Evolutionary conservation across 1,139 yeast species (phyloP).

Genomic region (Zygoascus hellenicus): DNA sequence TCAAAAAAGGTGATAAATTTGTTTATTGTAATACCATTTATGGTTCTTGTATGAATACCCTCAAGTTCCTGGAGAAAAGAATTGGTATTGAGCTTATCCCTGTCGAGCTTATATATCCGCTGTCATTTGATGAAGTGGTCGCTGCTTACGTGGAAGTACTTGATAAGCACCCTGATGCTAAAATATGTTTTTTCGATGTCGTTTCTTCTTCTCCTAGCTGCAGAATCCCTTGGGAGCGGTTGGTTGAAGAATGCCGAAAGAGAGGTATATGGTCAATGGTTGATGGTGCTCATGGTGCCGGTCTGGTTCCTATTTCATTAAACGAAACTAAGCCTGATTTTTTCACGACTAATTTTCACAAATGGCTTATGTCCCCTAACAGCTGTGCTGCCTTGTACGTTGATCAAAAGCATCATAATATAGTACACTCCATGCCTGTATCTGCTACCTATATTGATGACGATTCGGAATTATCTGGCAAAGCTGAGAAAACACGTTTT

Average conservation of each 20-base stretch:
- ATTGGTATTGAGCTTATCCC: conserved; percentile 43
- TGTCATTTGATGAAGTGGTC: conserved; percentile 45
- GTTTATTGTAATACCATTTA: conserved; percentile 51
- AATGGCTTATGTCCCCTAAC: conserved; percentile 60
- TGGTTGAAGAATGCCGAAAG: conserved; percentile 45
- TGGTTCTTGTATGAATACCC: conserved; percentile 52
- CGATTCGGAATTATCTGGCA: conserved; percentile 3
- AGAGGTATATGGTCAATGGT: conserved; percentile 49
- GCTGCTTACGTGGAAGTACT: conserved; percentile 37
- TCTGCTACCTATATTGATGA: conserved; percentile 29
- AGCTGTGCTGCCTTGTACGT: conserved; percentile 59
- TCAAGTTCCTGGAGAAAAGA: conserved; percentile 42
- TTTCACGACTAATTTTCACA: conserved; percentile 58
- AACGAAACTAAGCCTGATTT: conserved; percentile 51
- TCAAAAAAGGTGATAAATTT: conserved; percentile 50
- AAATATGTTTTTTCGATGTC: conserved; percentile 53
- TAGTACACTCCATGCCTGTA: conserved; percentile 55
- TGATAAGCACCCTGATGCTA: conserved; percentile 27
- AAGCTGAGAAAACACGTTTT: conserved; percentile 16
- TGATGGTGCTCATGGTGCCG: conserved; percentile 72
- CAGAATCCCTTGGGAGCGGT: conserved; percentile 48
- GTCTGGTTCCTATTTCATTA: conserved; percentile 48
- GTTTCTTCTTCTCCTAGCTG: conserved; percentile 63
- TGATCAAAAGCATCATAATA: conserved; percentile 44
- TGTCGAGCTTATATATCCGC: conserved; percentile 47